phyloP scores from a whole-genome alignment of 805 yeast species.

The Candida qinlingensis region DNA sequence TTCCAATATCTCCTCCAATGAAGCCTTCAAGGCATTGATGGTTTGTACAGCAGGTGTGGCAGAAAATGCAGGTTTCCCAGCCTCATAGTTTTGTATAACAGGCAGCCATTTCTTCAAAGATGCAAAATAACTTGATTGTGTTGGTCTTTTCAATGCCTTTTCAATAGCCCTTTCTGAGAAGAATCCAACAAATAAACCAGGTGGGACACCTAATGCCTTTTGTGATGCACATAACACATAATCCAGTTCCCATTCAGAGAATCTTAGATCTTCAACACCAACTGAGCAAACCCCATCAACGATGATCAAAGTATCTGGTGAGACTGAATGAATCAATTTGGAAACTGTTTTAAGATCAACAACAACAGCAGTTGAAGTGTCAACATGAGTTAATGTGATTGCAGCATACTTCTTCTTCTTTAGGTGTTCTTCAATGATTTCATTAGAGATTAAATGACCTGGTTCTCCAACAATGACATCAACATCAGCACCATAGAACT shows the following conservation, averaged over 20 bases:
- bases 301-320: not conserved
- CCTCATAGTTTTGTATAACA: constrained; percentile 78
- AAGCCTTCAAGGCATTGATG: constrained; percentile 73
- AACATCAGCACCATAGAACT: constrained; percentile 67
- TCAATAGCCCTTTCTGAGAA: constrained; percentile 70
- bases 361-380: constrained; percentile 92
- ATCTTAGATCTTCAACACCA: constrained; percentile 50
- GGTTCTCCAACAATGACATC: constrained; percentile 64
- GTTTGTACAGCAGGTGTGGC: constrained; percentile 94
- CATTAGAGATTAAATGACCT: constrained; percentile 65
- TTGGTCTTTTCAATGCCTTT: constrained; percentile 47
- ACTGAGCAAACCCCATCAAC: not conserved
- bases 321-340: constrained; percentile 46
- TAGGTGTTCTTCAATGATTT: constrained; percentile 51
- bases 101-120: constrained; percentile 83
- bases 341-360: constrained; percentile 62
- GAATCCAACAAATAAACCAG: constrained; percentile 77
- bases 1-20: constrained; percentile 65
- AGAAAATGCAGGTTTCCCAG: constrained; percentile 77
- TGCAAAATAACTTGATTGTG: constrained; percentile 47
- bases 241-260: constrained; percentile 86
- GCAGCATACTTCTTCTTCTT: constrained; percentile 48
- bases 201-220: constrained; percentile 90
- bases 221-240: constrained; percentile 88
- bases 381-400: constrained; percentile 88